Conservation (phyloP, 2,329 filamentous ascomycete genomes). For the Bipolaris gigantea region DNA sequence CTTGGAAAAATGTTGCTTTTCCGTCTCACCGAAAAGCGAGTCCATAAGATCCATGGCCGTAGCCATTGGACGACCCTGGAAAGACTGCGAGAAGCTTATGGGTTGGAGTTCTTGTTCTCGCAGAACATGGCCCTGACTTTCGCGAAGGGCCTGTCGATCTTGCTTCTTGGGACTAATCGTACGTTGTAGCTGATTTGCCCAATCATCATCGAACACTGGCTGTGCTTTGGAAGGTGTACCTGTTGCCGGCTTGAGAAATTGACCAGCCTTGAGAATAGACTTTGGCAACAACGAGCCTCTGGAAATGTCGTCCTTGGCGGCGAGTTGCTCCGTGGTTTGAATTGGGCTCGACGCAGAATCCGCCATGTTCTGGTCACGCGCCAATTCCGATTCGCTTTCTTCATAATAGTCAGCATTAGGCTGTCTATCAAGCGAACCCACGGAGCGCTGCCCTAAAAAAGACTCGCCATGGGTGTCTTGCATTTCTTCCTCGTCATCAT, state of each 20-base stretch:
- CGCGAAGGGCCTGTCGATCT: slow-evolving; percentile 73
- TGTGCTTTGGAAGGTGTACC: slow-evolving; percentile 58
- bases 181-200: slow-evolving; percentile 90
- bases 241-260: slow-evolving; percentile 35
- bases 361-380: slow-evolving; percentile 72
- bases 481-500: slow-evolving; percentile 60
- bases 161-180: slow-evolving; percentile 94
- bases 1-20: slow-evolving; percentile 55
- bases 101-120: slow-evolving; percentile 49
- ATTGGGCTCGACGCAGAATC: slow-evolving; percentile 74
- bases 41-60: slow-evolving; percentile 97
- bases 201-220: slow-evolving; percentile 72
- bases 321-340: slow-evolving; percentile 74
- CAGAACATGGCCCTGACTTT: slow-evolving; percentile 63
- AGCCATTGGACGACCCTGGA: slow-evolving; percentile 64
- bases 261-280: slow-evolving; percentile 53
- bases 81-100: slow-evolving; percentile 38
- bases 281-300: slow-evolving; percentile 47
- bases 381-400: slow-evolving; percentile 71
- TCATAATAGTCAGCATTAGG: slow-evolving; percentile 65
- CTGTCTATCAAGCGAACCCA: slow-evolving; percentile 68
- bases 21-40: slow-evolving; percentile 74
- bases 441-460: slow-evolving; percentile 94
- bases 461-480: slow-evolving; percentile 57
- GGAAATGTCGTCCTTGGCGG: slow-evolving; percentile 39